Percentiles rank a stretch among this genome's conserved stretches.
phyloP scores from a whole-genome alignment of 2,329 filamentous ascomycete genomes.

The Remersonia thermophila region DNA sequence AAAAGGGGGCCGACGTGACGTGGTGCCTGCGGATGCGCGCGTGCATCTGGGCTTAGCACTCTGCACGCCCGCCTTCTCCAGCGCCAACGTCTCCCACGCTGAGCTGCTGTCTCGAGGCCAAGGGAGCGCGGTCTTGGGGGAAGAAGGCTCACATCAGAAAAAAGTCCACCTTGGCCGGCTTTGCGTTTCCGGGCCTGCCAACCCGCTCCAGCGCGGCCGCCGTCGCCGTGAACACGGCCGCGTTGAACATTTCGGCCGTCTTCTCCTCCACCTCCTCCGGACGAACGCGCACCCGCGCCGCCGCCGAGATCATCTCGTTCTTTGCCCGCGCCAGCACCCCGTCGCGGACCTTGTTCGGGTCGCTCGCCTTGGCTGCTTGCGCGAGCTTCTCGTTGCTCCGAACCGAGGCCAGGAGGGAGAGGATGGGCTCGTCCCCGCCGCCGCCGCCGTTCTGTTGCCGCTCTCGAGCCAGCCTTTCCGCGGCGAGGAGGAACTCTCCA shows the following conservation, averaged over 20 bases:
- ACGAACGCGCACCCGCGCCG: slow-evolving; percentile 44
- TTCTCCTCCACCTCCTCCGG: slow-evolving; percentile 44
- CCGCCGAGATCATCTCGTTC: slow-evolving; percentile 50
- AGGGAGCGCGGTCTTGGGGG: too few species aligned
- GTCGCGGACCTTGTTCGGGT: slow-evolving; percentile 55
- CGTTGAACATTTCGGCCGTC: slow-evolving; percentile 56
- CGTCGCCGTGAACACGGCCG: slow-evolving; percentile 36
- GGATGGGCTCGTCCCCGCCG: slow-evolving; percentile 31
- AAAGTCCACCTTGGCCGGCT: slow-evolving; percentile 69
- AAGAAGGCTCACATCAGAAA: slow-evolving; percentile 42
- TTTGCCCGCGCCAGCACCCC: slow-evolving; percentile 53
- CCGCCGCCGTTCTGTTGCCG: slow-evolving; percentile 18
- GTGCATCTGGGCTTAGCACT: slow-evolving; percentile 4
- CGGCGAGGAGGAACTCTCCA: slow-evolving; percentile 37
- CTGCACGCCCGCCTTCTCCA: background rate
- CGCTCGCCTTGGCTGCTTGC: slow-evolving; percentile 33
- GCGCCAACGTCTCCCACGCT: background rate
- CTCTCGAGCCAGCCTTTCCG: slow-evolving; percentile 34
- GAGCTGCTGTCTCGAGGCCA: too few species aligned
- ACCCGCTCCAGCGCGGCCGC: slow-evolving; percentile 36
- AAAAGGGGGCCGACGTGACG: slow-evolving; percentile 60
- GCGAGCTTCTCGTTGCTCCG: slow-evolving; percentile 43
- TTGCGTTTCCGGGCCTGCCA: slow-evolving; percentile 25
- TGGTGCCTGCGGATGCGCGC: slow-evolving; percentile 56
- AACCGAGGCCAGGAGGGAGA: slow-evolving; percentile 50